Evolutionary conservation across 768 basidiomycete species (phyloP).

Genomic region (Ephemerocybe angulata): DNA sequence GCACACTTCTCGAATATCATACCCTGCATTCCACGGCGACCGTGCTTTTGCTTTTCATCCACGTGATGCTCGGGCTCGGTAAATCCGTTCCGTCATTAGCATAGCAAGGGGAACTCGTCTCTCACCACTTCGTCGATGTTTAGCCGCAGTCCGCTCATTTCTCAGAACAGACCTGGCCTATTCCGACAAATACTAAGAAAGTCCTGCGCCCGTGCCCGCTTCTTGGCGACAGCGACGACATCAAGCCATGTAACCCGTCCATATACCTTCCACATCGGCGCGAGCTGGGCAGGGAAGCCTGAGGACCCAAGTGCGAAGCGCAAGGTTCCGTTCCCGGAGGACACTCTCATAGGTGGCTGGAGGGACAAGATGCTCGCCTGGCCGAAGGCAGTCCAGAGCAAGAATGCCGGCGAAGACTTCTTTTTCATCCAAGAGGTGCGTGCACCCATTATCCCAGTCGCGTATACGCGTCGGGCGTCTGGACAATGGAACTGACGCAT

Average conservation of each 20-base stretch:
- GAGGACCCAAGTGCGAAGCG: conserved; percentile 29
- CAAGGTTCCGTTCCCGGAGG: conserved; percentile 52
- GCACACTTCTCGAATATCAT: too few species aligned
- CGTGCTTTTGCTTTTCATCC: too few species aligned
- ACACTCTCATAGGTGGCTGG: conserved; percentile 64
- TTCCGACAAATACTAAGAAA: conserved; percentile 12
- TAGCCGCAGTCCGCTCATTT: too few species aligned
- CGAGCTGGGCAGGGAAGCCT: conserved; percentile 77
- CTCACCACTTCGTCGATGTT: too few species aligned
- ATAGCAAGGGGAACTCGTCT: too few species aligned
- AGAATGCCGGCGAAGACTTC: conserved; percentile 47
- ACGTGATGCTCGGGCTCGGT: too few species aligned
- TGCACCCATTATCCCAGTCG: not conserved
- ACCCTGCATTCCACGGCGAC: too few species aligned
- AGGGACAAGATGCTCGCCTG: conserved; percentile 57
- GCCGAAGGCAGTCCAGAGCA: conserved; percentile 36
- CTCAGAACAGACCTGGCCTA: conserved; percentile 2
- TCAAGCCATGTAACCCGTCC: conserved; percentile 26
- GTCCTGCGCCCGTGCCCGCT: not conserved
- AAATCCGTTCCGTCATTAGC: too few species aligned
- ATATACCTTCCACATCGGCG: conserved; percentile 73
- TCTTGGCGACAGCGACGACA: conserved; percentile 6
- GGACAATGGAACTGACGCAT: not conserved
- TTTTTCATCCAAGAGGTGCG: conserved; percentile 66
- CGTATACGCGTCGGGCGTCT: not conserved